phyloP scores from a whole-genome alignment of 2,329 filamentous ascomycete species.

The Ilyonectria robusta region DNA sequence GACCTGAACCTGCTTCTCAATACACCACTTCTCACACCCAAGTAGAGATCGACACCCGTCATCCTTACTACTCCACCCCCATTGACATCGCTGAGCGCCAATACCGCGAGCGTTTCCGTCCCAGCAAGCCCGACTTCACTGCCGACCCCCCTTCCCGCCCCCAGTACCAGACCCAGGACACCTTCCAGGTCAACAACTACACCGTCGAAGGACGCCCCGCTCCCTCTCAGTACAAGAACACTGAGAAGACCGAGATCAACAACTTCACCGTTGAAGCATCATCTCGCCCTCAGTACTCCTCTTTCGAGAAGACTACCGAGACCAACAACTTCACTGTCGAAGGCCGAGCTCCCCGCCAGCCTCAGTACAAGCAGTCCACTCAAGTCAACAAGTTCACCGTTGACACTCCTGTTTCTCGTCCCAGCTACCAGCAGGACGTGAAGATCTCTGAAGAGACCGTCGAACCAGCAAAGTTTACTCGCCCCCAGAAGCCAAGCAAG shows the following conservation, averaged over 20 bases:
- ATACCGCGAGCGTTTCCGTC: slow-evolving; percentile 74
- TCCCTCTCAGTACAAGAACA: slow-evolving; percentile 36
- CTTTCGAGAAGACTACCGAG: slow-evolving; percentile 31
- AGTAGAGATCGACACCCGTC: slow-evolving; percentile 73
- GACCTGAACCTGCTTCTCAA: slow-evolving; percentile 56
- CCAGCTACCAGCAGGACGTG: slow-evolving; percentile 68
- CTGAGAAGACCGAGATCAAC: slow-evolving; percentile 44
- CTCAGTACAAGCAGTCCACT: slow-evolving; percentile 34
- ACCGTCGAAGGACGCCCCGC: slow-evolving; percentile 47
- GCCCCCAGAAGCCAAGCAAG: slow-evolving; percentile 64
- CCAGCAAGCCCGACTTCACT: slow-evolving; percentile 58
- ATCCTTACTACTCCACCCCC: slow-evolving; percentile 63
- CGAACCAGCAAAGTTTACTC: slow-evolving; percentile 64
- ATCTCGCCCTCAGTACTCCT: slow-evolving; percentile 27
- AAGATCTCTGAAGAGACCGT: slow-evolving; percentile 77
- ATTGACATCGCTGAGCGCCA: slow-evolving; percentile 77
- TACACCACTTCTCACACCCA: slow-evolving; percentile 72
- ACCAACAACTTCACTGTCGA: slow-evolving; percentile 36
- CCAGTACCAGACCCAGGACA: slow-evolving; percentile 49
- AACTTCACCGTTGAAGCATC: slow-evolving; percentile 35
- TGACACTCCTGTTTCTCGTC: slow-evolving; percentile 56
- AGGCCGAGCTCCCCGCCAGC: slow-evolving; percentile 20
- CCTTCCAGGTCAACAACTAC: slow-evolving; percentile 48
- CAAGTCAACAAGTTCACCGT: slow-evolving; percentile 47
- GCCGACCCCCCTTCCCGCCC: slow-evolving; percentile 53